Evolutionary conservation across 768 basidiomycete genomes (phyloP).

Genomic region (Paxillus ammoniavirescens): DNA sequence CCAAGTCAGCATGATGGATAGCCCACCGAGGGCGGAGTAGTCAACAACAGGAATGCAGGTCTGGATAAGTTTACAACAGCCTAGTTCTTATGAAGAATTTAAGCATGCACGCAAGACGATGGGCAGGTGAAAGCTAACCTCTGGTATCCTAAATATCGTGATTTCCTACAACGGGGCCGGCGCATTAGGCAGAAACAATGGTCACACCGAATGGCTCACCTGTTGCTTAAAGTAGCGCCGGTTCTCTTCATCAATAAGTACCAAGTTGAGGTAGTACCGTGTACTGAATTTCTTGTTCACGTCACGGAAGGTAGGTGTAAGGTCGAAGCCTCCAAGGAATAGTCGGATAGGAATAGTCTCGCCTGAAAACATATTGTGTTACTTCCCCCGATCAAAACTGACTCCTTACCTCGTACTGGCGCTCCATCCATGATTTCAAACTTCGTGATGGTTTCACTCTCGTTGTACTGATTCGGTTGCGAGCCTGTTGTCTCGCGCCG

Average conservation of each 20-base stretch:
- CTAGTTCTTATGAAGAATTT: constrained; percentile 34
- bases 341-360: constrained; percentile 98
- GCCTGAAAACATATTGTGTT: constrained; percentile 45
- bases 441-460: constrained; percentile 98
- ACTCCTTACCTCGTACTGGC: constrained; percentile 78
- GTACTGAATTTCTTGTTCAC: constrained; percentile 99
- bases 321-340: constrained; percentile 96
- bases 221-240: constrained; percentile 97
- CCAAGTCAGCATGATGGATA: constrained; percentile 1
- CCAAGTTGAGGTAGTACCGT: constrained; percentile 95
- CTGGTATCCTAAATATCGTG: constrained; percentile 87
- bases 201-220: constrained; percentile 37
- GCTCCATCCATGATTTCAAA: constrained; percentile 99
- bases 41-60: constrained; percentile 4
- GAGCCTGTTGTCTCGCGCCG: constrained; percentile 95
- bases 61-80: neutral
- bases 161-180: constrained; percentile 55
- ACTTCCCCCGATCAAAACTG: neutral
- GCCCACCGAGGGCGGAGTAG: neutral
- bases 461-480: constrained; percentile 99
- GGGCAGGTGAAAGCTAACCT: constrained; percentile 43
- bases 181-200: neutral
- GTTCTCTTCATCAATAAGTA: constrained; percentile 98
- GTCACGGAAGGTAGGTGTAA: constrained; percentile 98
- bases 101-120: neutral